Conservation (phyloP, 352 stramenopile species). For the Globisporangium polare region DNA sequence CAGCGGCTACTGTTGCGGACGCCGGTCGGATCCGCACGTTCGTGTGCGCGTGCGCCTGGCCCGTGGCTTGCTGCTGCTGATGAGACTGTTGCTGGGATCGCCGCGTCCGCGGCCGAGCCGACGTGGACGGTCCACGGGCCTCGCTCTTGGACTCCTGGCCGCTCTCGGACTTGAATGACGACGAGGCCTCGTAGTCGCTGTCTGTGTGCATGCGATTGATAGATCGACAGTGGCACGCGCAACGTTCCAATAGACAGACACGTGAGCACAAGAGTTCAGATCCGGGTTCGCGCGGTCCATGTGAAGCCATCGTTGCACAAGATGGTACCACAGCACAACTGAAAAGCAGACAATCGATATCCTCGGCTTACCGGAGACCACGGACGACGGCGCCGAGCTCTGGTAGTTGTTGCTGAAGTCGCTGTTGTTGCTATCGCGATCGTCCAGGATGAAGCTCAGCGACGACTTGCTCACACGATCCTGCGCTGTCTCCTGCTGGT, state of each 20-base stretch:
- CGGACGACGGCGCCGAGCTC: constrained; percentile 18
- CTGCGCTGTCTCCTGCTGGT: constrained; percentile 17
- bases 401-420: constrained; percentile 14
- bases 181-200: constrained; percentile 16
- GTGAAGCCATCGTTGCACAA: constrained; percentile 8
- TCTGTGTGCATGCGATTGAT: constrained; percentile 1
- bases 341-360: neutral
- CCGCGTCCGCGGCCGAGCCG: neutral
- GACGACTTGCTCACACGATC: constrained; percentile 49
- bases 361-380: constrained; percentile 17
- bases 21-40: neutral
- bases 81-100: constrained; percentile 4
- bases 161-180: constrained; percentile 9
- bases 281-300: neutral
- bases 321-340: neutral
- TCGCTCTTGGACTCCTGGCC: constrained; percentile 3
- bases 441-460: constrained; percentile 71
- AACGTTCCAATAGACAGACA: neutral
- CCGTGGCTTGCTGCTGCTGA: constrained; percentile 1
- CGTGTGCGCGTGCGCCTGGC: neutral
- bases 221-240: constrained; percentile 6
- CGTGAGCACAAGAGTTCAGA: constrained; percentile 5
- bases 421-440: constrained; percentile 22
- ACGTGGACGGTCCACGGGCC: too few relatives aligned
- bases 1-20: neutral